Evolutionary conservation across 2,329 filamentous ascomycete species (phyloP), one percentile per base, ranked within the genome.

Genomic region (Metarhizium album): DNA sequence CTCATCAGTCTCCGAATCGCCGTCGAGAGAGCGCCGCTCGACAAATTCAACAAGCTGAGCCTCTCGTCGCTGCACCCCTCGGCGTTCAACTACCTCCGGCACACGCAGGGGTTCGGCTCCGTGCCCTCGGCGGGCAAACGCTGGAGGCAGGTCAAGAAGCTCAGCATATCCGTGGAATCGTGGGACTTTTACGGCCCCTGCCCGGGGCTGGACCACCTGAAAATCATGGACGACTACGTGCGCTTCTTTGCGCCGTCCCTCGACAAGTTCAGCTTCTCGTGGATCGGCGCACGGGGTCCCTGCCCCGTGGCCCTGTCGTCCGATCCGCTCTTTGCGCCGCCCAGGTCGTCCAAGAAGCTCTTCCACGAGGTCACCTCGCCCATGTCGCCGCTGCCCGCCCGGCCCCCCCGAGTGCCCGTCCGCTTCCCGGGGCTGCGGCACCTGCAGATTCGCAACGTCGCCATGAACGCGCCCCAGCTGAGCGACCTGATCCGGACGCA

Each of bases 1-100:
- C 80, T 95, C 54, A 89, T 94, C 63, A 93, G 87, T 56, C 70
- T 95, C 50, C 84, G 89, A 56, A 89, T 95, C 56, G 85, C 90
- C 13, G 70, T 94, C 29, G 90, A 95, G 70, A 79, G 84, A 49
- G 80, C 83, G 9, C 79, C 82, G 1, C 70, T 93, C 46, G 72
- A 71, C 47, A 76, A 74, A 52, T 76, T 95, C 14, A 72, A 75
- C 55, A 84, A 83, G 53, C 74, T 95, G 3, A 86, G 86, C 1
- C 75, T 95, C 2, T 78, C 80, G 13, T 80, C 80, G 2, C 78
- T 95, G 9, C 88, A 95, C 58, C 82, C 87, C 0, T 78, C 80
- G 1, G 86, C 84, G 7, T 80, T 94, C 48, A 76, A 85, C 58
- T 91, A 93, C 63, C 75, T 95, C 20, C 84, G 87, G 49, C 84